Percentiles rank a stretch among this genome's conserved stretches.
These are phyloP conservation scores for Aspergillus sp. DNA, from an alignment of 2,329 filamentous ascomycete species.

Conservation along the genomic window DNA sequence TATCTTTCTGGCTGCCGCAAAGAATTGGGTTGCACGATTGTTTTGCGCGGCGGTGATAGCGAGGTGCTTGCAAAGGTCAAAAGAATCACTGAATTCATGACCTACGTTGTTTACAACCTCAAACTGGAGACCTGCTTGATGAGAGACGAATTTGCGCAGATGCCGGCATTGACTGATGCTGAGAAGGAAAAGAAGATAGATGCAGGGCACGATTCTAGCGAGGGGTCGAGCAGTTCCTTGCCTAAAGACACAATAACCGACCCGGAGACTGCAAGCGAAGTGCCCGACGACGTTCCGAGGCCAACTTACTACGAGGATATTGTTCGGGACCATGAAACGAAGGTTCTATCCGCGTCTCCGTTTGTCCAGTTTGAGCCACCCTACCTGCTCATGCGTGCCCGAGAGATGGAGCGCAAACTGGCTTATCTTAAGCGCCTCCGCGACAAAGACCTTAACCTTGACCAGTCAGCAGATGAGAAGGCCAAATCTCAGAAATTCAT, in stretches of 20 bases:
- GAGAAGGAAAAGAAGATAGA: slow-evolving; percentile 30
- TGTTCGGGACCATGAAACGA: slow-evolving; percentile 89
- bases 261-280: slow-evolving; percentile 45
- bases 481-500: slow-evolving; percentile 73
- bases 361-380: slow-evolving; percentile 95
- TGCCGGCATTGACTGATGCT: slow-evolving; percentile 65
- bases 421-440: slow-evolving; percentile 79
- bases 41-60: slow-evolving; percentile 77
- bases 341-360: slow-evolving; percentile 89
- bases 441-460: slow-evolving; percentile 61
- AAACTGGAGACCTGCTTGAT: slow-evolving; percentile 94
- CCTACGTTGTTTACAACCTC: slow-evolving; percentile 96
- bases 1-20: slow-evolving; percentile 89
- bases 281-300: slow-evolving; percentile 78
- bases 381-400: slow-evolving; percentile 86
- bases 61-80: slow-evolving; percentile 77
- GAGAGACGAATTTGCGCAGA: slow-evolving; percentile 85
- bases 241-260: slow-evolving; percentile 19
- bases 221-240: slow-evolving; percentile 20
- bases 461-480: slow-evolving; percentile 60
- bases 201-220: slow-evolving; percentile 20
- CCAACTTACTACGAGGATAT: slow-evolving; percentile 94
- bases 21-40: slow-evolving; percentile 91
- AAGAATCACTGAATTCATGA: slow-evolving; percentile 95
- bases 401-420: slow-evolving; percentile 84